phyloP scores from a whole-genome alignment of 495 filamentous ascomycete species.

The Penicillium cosmopolitanum region DNA sequence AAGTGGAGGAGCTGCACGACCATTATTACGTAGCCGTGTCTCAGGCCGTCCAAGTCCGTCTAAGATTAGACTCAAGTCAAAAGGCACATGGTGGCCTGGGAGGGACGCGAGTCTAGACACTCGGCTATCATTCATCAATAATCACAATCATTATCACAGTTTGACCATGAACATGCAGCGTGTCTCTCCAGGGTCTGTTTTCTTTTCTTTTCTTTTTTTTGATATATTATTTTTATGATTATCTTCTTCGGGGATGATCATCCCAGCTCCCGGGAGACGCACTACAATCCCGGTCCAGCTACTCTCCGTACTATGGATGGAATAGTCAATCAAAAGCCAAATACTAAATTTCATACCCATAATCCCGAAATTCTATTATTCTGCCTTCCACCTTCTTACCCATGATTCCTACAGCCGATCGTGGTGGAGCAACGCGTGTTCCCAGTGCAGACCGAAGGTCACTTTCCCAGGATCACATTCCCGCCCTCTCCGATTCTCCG shows the following conservation, averaged over 20 bases:
- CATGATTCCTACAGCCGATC: constrained; percentile 4
- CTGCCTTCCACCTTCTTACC: constrained; percentile 5
- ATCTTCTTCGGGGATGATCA: constrained; percentile 13
- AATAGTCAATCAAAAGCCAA: too few species aligned
- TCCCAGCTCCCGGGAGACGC: constrained; percentile 5
- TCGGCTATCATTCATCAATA: constrained; percentile 3
- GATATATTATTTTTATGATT: constrained; percentile 2
- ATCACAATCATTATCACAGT: not conserved
- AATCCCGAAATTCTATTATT: constrained; percentile 12
- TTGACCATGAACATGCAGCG: not conserved
- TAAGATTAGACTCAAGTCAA: constrained; percentile 4
- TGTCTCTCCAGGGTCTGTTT: not conserved
- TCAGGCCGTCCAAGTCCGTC: constrained; percentile 2
- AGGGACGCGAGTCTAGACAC: constrained; percentile 2
- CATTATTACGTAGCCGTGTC: constrained; percentile 4
- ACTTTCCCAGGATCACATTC: constrained; percentile 22
- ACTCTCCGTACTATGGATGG: not conserved
- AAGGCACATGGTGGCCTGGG: not conserved
- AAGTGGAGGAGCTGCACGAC: constrained; percentile 3
- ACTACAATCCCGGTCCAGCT: not conserved
- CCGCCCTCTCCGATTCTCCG: constrained; percentile 15
- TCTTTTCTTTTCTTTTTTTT: not conserved
- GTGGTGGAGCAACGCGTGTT: constrained; percentile 29
- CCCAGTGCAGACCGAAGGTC: constrained; percentile 1
- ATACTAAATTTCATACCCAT: not conserved